Conservation (phyloP, 352 stramenopile species). For the Phytophthora syringae region DNA sequence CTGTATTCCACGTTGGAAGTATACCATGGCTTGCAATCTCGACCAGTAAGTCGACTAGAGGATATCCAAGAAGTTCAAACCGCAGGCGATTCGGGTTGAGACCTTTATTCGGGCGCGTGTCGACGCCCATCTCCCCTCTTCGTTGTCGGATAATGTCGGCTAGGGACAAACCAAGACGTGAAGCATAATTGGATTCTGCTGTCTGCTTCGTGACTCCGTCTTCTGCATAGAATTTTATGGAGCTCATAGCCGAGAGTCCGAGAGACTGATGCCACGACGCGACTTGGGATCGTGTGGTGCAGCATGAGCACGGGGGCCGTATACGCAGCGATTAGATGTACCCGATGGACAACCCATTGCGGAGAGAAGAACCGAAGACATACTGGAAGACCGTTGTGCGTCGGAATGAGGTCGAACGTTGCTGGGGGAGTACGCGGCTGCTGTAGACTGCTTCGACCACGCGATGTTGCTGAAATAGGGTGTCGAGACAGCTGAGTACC, state of each 20-base stretch:
- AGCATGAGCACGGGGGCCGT: slow-evolving; percentile 2
- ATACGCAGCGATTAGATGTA: slow-evolving; percentile 1
- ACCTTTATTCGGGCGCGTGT: slow-evolving; percentile 14
- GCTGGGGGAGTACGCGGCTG: slow-evolving; percentile 12
- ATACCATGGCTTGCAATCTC: slow-evolving; percentile 7
- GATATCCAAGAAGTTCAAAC: slow-evolving; percentile 2
- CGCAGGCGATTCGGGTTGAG: not conserved
- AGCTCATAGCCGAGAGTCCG: not conserved
- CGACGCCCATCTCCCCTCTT: not conserved
- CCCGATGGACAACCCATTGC: slow-evolving; percentile 16
- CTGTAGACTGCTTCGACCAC: slow-evolving; percentile 1
- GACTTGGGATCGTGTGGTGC: not conserved
- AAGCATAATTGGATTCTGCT: not conserved
- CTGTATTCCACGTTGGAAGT: not conserved
- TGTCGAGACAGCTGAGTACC: not conserved
- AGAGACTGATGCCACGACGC: not conserved
- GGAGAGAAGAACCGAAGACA: slow-evolving; percentile 7
- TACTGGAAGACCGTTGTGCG: slow-evolving; percentile 1
- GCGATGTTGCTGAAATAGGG: not conserved
- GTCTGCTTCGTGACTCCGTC: not conserved
- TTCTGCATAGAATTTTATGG: not conserved
- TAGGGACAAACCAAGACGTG: not conserved
- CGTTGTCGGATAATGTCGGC: not conserved
- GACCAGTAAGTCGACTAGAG: not conserved
- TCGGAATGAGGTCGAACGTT: slow-evolving; percentile 13